These are phyloP conservation scores for Ramularia collo-cygni DNA, from an alignment of 2,329 filamentous ascomycete species.

Conservation along the genomic window DNA sequence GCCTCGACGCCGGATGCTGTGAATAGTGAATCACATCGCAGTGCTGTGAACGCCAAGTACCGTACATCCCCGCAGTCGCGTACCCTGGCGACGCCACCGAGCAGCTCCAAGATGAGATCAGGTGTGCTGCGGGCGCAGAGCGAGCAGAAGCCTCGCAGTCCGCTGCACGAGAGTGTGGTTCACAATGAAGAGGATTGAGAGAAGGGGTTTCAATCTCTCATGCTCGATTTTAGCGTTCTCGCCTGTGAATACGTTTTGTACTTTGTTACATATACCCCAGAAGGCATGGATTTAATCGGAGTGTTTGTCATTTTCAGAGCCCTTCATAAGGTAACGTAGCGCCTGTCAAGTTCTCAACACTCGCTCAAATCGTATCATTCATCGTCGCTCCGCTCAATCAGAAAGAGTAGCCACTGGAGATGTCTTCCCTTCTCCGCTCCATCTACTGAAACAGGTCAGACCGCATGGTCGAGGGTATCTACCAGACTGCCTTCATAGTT, in stretches of 20 bases:
- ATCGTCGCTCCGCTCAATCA: background rate
- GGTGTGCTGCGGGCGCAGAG: conserved; percentile 13
- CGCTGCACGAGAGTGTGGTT: conserved; percentile 12
- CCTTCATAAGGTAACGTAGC: too few species aligned
- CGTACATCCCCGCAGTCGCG: conserved; percentile 3
- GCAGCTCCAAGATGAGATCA: conserved; percentile 11
- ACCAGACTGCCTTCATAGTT: too few species aligned
- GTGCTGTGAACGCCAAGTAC: conserved; percentile 11
- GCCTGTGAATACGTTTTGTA: too few species aligned
- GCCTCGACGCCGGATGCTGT: conserved; percentile 15
- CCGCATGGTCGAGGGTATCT: too few species aligned
- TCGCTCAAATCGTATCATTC: too few species aligned
- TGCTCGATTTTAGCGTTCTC: too few species aligned
- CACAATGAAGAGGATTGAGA: conserved; percentile 4
- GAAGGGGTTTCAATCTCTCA: background rate
- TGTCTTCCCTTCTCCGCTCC: conserved; percentile 1
- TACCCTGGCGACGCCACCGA: conserved; percentile 13
- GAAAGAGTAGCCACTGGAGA: background rate
- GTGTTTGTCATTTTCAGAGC: too few species aligned
- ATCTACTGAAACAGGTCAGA: background rate
- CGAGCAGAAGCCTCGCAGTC: conserved; percentile 17
- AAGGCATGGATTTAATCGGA: conserved; percentile 3
- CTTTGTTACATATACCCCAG: background rate
- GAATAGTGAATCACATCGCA: conserved; percentile 12
- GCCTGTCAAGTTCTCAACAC: too few species aligned